Percentiles rank a stretch among this genome's conserved stretches.
Evolutionary conservation across 768 basidiomycete species (phyloP).

Genomic region (Polyporus arcularius): DNA sequence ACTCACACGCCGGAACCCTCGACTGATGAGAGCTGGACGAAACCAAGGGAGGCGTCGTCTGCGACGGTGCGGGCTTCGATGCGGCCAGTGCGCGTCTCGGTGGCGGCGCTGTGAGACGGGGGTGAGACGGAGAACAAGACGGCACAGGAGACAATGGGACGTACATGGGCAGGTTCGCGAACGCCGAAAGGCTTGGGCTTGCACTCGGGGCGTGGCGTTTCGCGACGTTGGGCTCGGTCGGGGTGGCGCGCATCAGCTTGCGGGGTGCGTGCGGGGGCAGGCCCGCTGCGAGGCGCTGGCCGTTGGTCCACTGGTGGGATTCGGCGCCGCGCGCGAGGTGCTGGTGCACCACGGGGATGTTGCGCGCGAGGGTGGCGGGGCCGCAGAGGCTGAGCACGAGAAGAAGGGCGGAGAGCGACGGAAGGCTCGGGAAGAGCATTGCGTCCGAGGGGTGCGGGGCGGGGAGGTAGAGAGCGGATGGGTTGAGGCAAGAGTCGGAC

Average conservation of each 20-base stretch:
- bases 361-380: not conserved
- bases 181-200: conserved; percentile 8
- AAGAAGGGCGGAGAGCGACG: conserved; percentile 3
- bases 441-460: not conserved
- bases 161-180: not conserved
- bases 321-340: conserved; percentile 1
- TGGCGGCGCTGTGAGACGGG: not conserved
- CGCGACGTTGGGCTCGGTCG: conserved; percentile 7
- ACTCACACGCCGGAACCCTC: conserved; percentile 18
- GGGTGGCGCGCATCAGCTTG: conserved; percentile 8
- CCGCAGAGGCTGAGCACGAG: conserved; percentile 7
- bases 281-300: conserved; percentile 17
- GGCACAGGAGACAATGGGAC: not conserved
- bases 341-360: conserved; percentile 4
- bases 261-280: conserved; percentile 20
- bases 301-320: conserved; percentile 12
- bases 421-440: conserved; percentile 9
- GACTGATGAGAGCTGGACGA: conserved; percentile 5
- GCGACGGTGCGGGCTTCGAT: conserved; percentile 10
- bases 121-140: not conserved
- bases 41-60: conserved; percentile 1
- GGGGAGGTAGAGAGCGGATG: not conserved
- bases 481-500: not conserved
- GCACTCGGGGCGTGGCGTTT: conserved; percentile 14
- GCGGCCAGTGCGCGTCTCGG: conserved; percentile 1